Base-by-base conservation (phyloP, 306 rosid genomes). In the Pyrus pyrifolia region DNA sequence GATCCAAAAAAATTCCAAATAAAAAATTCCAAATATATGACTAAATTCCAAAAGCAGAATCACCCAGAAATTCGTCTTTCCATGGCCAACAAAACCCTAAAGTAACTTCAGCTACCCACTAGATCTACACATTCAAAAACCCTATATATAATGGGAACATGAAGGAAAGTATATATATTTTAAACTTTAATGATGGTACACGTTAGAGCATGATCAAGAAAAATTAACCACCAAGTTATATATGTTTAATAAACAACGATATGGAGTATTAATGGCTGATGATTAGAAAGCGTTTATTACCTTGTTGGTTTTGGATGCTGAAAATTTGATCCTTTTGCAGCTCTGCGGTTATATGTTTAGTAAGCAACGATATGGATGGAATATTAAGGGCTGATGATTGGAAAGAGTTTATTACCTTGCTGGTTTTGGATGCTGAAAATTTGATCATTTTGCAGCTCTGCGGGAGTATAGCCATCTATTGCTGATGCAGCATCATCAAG, bases 401-500 rank as follows among this genome's bases (percentile, higher is more conserved):
- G 57, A 12, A 40, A 60, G 77, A 58, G 19, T 49, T 49, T 49
- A 45, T 52, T 40, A 76, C 79, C 79, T 67, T 53, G 38, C 25
- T 22, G 8, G 33, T 66, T 27, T 31, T 30, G 10, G 38, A 49
- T 19, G 13, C 52, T n/a, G 76, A n/a, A 69, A 70, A 40, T 13
- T 38, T 10, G 45, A 31, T 61, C 15, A 4, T 42, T 40, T 7
- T 3, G 69, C 69, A 60, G 59, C 30, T 73, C 31, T 25, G 12
- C 44, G 1, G 67, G 73, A 17, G 7, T 53, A 44, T 49, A 91
- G 89, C 78, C 93, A 81, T 89, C 66, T 78, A 88, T 90, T 68
- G 98, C 97, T 84, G 96, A 91, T 93, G 98, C 98, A 93, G 98
- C 98, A 93, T 93, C 98, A 93, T 93, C 98, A 93, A 91, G 98